These are phyloP conservation scores for Chamaecrista fasciculata DNA, from an alignment of 306 rosid genomes.

Conservation along the genomic window DNA sequence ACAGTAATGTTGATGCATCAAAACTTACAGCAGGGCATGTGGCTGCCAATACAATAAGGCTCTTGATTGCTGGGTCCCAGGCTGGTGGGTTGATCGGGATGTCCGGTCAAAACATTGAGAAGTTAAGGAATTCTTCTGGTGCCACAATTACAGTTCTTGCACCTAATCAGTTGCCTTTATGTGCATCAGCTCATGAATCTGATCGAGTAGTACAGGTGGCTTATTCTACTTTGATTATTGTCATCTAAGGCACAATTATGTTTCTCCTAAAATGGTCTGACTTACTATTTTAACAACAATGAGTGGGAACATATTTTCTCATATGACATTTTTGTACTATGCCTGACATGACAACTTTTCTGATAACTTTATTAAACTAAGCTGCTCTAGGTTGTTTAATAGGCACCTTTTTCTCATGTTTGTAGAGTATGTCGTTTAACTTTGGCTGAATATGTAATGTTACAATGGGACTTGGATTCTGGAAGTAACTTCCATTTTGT, in stretches of 20 bases:
- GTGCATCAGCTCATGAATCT: conserved; percentile 97
- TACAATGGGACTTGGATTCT: background rate
- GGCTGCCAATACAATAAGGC: conserved; percentile 91
- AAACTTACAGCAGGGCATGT: conserved; percentile 79
- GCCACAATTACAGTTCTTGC: conserved; percentile 77
- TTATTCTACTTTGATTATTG: conserved; percentile 17
- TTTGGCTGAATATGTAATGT: background rate
- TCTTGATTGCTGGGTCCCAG: conserved; percentile 94
- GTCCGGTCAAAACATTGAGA: conserved; percentile 92
- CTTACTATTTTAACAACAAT: conserved; percentile 4
- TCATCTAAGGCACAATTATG: background rate
- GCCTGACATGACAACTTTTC: background rate
- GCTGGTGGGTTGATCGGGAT: conserved; percentile 90
- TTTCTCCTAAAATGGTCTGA: conserved; percentile 5
- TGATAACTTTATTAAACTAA: background rate
- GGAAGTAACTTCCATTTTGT: background rate
- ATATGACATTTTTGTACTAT: background rate
- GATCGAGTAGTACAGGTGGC: conserved; percentile 93
- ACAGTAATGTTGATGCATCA: conserved; percentile 52
- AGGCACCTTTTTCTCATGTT: background rate
- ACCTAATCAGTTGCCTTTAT: conserved; percentile 80
- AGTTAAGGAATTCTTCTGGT: conserved; percentile 82
- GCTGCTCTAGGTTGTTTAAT: background rate
- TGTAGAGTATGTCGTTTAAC: background rate
- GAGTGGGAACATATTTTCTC: background rate